Conservation (phyloP, 2,329 filamentous ascomycete species). For the Exophiala oligosperma region DNA sequence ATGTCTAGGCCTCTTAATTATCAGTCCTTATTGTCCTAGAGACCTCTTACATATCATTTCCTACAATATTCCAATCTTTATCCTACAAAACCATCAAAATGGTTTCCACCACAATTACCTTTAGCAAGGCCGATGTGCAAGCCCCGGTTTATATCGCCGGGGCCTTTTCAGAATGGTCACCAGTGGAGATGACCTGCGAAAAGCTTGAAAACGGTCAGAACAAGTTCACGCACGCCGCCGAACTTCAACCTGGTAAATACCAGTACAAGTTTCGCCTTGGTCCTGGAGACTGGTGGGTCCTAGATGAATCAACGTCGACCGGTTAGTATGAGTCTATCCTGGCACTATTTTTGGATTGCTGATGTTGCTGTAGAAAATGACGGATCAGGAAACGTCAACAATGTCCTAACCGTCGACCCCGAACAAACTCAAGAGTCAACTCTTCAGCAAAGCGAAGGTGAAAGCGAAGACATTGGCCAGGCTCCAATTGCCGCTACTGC, state of each 20-base stretch:
- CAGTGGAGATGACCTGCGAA: conserved; percentile 62
- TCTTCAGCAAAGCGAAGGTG: not conserved
- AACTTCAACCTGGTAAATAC: conserved; percentile 58
- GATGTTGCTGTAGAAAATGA: conserved; percentile 45
- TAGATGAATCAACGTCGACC: conserved; percentile 63
- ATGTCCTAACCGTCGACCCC: conserved; percentile 36
- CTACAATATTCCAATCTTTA: not conserved
- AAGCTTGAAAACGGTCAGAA: conserved; percentile 48
- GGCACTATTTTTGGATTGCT: not conserved
- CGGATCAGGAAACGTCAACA: conserved; percentile 55
- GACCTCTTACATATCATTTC: no score
- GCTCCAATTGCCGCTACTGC: no score
- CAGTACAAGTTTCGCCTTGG: conserved; percentile 76
- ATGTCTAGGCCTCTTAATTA: no score
- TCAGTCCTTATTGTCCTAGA: not conserved
- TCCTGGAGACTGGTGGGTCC: conserved; percentile 66
- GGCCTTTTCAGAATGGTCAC: conserved; percentile 68
- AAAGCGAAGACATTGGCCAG: no score
- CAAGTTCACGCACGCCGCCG: conserved; percentile 59
- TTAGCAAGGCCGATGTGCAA: conserved; percentile 57
- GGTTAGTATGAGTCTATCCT: conserved; percentile 43
- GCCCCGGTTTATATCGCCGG: conserved; percentile 72
- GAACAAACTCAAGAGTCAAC: conserved; percentile 3
- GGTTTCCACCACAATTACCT: conserved; percentile 59
- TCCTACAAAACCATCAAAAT: conserved; percentile 25